Conservation (phyloP, 371 early-diverging fungal genomes). For the Lichtheimia ramosa region DNA sequence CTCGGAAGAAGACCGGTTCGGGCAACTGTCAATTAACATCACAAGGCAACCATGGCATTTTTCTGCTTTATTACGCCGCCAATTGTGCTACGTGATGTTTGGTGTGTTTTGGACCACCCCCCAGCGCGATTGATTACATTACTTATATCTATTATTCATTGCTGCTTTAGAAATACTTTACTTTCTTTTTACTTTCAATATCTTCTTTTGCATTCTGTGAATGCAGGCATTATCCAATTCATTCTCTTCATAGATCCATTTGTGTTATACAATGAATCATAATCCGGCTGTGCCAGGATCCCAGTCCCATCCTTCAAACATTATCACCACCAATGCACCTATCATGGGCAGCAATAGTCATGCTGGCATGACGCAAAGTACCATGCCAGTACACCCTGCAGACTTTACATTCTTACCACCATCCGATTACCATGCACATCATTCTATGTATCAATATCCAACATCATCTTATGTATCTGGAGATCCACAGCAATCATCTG, state of each 20-base stretch:
- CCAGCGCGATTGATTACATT: no score
- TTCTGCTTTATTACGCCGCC: slow-evolving; percentile 21
- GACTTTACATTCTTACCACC: slow-evolving; percentile 7
- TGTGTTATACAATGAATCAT: slow-evolving; percentile 4
- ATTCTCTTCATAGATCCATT: neutral
- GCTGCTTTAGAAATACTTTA: neutral
- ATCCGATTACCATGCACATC: slow-evolving; percentile 4
- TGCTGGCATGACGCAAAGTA: slow-evolving; percentile 7
- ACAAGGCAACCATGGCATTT: slow-evolving; percentile 2
- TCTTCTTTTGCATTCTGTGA: slow-evolving; percentile 21
- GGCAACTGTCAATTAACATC: slow-evolving; percentile 18
- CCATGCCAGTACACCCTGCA: slow-evolving; percentile 2
- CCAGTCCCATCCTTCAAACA: slow-evolving; percentile 13
- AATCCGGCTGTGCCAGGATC: slow-evolving; percentile 6
- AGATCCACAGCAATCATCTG: slow-evolving; percentile 1
- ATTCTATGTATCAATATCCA: slow-evolving; percentile 12
- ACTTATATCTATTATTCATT: no score
- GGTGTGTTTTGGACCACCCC: neutral
- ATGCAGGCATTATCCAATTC: slow-evolving; percentile 9
- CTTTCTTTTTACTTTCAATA: neutral
- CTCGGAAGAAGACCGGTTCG: slow-evolving; percentile 11
- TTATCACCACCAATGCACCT: slow-evolving; percentile 2
- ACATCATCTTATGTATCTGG: slow-evolving; percentile 5
- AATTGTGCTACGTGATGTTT: slow-evolving; percentile 14
- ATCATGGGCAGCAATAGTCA: neutral